phyloP scores from a whole-genome alignment of 495 filamentous ascomycete species.

The Trichoderma reesei region DNA sequence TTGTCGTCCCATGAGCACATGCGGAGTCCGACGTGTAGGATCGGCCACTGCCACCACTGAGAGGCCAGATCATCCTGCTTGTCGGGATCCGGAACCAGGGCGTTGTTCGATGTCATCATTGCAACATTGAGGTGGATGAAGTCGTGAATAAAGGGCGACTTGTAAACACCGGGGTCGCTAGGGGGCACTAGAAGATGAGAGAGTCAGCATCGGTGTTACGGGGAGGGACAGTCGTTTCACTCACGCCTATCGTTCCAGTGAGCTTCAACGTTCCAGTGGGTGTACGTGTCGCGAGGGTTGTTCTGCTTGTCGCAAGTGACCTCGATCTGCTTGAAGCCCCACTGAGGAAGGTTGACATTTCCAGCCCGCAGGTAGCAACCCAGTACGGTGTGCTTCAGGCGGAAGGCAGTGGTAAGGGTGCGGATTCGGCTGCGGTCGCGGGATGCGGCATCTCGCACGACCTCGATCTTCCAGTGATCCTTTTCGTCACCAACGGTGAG shows the following conservation, averaged over 20 bases:
- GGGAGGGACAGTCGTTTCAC: conserved; percentile 23
- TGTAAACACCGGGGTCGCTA: conserved; percentile 85
- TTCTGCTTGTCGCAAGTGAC: conserved; percentile 92
- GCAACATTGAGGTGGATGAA: conserved; percentile 97
- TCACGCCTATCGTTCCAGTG: conserved; percentile 90
- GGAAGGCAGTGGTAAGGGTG: conserved; percentile 88
- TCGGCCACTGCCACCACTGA: conserved; percentile 97
- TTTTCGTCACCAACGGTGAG: conserved; percentile 95
- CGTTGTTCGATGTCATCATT: conserved; percentile 99
- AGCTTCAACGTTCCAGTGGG: conserved; percentile 97
- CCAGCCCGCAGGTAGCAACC: conserved; percentile 93
- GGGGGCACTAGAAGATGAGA: conserved; percentile 61
- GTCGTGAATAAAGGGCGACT: conserved; percentile 91
- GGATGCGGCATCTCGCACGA: conserved; percentile 80
- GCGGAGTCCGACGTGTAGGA: conserved; percentile 85
- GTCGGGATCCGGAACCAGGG: conserved; percentile 92
- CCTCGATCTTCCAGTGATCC: conserved; percentile 93
- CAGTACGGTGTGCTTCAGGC: conserved; percentile 70
- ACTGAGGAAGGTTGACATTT: conserved; percentile 93
- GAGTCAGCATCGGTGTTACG: background rate
- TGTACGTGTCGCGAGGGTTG: conserved; percentile 84
- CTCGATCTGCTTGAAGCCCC: conserved; percentile 99
- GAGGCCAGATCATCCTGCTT: conserved; percentile 98
- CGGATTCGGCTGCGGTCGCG: conserved; percentile 76
- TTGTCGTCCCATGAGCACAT: conserved; percentile 99